These are phyloP conservation scores for Mycena citricolor DNA, from an alignment of 1,284 basidiomycete species.

Conservation along the genomic window DNA sequence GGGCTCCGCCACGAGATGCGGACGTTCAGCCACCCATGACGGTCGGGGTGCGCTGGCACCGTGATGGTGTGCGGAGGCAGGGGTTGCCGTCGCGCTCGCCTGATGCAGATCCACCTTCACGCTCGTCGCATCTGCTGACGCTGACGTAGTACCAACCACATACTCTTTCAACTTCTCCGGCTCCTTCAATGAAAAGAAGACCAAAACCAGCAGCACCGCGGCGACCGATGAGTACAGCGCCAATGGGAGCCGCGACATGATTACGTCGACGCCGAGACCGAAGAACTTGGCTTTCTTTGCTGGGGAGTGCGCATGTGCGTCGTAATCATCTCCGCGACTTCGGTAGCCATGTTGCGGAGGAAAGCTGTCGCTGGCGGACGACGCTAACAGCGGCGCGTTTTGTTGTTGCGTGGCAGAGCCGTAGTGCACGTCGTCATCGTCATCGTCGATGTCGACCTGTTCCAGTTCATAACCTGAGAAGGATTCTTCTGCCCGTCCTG, in stretches of 20 bases:
- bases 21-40: no score
- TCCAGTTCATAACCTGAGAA: constrained; percentile 48
- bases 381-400: constrained; percentile 48
- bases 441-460: constrained; percentile 36
- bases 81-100: constrained; percentile 1
- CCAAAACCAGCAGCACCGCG: constrained; percentile 48
- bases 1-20: no score
- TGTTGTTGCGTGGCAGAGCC: constrained; percentile 40
- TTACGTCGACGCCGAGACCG: constrained; percentile 22
- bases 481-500: constrained; percentile 56
- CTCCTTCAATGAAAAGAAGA: constrained; percentile 48
- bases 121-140: constrained; percentile 9
- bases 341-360: constrained; percentile 41
- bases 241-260: constrained; percentile 38
- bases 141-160: constrained; percentile 34
- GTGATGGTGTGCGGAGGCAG: constrained; percentile 28
- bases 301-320: constrained; percentile 13
- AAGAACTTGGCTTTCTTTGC: constrained; percentile 15
- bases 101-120: constrained; percentile 14
- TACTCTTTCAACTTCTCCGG: constrained; percentile 49
- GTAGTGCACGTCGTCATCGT: constrained; percentile 40
- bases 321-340: constrained; percentile 39
- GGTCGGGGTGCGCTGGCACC: constrained; percentile 21
- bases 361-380: constrained; percentile 43
- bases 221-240: constrained; percentile 48